phyloP scores from a whole-genome alignment of 768 basidiomycete species.

The Sarcomyxa edulis region DNA sequence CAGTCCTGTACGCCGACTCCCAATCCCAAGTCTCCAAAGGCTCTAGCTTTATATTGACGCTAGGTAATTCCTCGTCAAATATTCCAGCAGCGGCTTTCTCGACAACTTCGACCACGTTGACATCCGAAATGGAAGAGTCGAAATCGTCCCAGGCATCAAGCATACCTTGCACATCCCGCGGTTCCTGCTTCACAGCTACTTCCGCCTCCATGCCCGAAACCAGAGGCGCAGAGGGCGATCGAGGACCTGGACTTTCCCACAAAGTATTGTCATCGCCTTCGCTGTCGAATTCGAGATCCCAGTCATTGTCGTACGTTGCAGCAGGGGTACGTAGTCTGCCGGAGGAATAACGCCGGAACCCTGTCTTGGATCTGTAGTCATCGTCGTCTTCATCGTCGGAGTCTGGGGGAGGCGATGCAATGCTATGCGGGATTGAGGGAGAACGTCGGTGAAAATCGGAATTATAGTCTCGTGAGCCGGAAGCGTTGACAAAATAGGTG shows the following conservation, averaged over 20 bases:
- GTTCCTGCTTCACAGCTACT: slow-evolving; percentile 53
- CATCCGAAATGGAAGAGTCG: slow-evolving; percentile 34
- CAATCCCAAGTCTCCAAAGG: slow-evolving; percentile 40
- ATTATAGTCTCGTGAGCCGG: slow-evolving; percentile 15
- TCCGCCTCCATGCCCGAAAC: slow-evolving; percentile 18
- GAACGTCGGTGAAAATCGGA: slow-evolving; percentile 43
- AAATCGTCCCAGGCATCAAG: slow-evolving; percentile 69
- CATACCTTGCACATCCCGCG: slow-evolving; percentile 56
- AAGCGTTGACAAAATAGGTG: slow-evolving; percentile 19
- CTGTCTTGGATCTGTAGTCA: slow-evolving; percentile 38
- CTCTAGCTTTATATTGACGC: slow-evolving; percentile 35
- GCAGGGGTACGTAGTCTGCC: slow-evolving; percentile 13
- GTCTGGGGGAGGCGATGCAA: slow-evolving; percentile 68
- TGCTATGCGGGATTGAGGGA: slow-evolving; percentile 50
- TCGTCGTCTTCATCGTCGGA: slow-evolving; percentile 60
- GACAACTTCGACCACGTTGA: slow-evolving; percentile 38
- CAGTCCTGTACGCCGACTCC: slow-evolving; percentile 24
- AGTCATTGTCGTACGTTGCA: neutral
- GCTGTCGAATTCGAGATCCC: slow-evolving; percentile 28
- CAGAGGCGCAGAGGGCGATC: slow-evolving; percentile 55
- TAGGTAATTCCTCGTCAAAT: slow-evolving; percentile 21
- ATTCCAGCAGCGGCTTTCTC: slow-evolving; percentile 28
- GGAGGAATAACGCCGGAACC: slow-evolving; percentile 26
- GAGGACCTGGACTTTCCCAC: slow-evolving; percentile 61
- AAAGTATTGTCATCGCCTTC: slow-evolving; percentile 55